Evolutionary conservation across 2,329 filamentous ascomycete genomes (phyloP).

Genomic region (Ambrosiella cleistominuta): DNA sequence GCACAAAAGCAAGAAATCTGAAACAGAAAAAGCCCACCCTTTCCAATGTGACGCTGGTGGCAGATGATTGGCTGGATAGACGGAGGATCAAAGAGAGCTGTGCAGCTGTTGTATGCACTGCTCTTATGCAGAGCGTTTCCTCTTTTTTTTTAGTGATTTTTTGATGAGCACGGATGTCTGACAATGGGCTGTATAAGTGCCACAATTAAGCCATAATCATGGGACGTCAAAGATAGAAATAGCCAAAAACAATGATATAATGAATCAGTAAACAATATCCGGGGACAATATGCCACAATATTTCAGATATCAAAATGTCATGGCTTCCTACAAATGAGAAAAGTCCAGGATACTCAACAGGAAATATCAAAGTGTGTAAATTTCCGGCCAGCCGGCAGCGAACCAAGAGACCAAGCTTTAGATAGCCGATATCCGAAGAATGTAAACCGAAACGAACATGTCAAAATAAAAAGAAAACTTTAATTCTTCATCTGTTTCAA

Average conservation of each 20-base stretch:
- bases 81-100: not conserved
- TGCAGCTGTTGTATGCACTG: not conserved
- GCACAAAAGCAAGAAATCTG: not conserved
- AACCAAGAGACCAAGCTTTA: not conserved
- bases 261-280: too few species aligned
- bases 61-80: not conserved
- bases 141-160: too few species aligned
- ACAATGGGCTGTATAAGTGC: too few species aligned
- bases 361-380: not conserved
- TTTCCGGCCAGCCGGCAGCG: not conserved
- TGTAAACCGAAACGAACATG: not conserved
- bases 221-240: too few species aligned
- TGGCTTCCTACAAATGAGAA: not conserved
- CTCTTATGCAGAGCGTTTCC: not conserved
- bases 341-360: not conserved
- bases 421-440: not conserved
- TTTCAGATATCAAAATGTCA: too few species aligned
- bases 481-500: not conserved
- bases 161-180: too few species aligned
- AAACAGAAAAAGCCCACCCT: not conserved
- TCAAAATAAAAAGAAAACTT: not conserved
- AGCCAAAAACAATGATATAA: too few species aligned
- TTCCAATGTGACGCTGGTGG: not conserved
- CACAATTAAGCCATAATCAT: too few species aligned
- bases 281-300: too few species aligned